Evolutionary conservation across 371 early-diverging fungal genomes (phyloP).

Genomic region (Mortierella sp.): DNA sequence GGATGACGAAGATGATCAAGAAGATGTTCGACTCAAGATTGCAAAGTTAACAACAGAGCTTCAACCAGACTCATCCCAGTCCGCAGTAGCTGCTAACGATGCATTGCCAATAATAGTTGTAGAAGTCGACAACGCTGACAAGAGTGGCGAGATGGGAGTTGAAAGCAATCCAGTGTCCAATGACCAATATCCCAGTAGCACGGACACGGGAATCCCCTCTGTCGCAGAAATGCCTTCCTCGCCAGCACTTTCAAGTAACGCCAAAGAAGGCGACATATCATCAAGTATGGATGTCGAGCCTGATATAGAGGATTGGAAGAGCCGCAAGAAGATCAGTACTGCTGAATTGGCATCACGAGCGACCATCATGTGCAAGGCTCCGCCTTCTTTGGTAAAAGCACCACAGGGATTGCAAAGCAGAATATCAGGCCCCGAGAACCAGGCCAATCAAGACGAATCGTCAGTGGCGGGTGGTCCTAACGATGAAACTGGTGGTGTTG

Average conservation of each 20-base stretch:
- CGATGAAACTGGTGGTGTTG: constrained; percentile 11
- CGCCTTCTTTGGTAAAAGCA: constrained; percentile 48
- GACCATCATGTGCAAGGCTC: constrained; percentile 43
- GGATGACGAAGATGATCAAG: constrained; percentile 18
- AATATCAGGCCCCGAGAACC: constrained; percentile 27
- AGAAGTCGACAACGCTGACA: not conserved
- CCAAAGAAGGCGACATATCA: constrained; percentile 5
- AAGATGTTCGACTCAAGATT: constrained; percentile 20
- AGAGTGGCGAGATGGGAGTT: not conserved
- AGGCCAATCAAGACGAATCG: constrained; percentile 1
- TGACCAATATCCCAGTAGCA: not conserved
- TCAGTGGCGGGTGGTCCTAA: not conserved
- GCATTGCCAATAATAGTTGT: not conserved
- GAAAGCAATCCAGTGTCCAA: not conserved
- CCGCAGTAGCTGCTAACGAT: not conserved
- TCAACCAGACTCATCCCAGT: not conserved
- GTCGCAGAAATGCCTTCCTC: constrained; percentile 15
- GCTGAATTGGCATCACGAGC: constrained; percentile 49
- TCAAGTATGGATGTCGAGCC: constrained; percentile 28
- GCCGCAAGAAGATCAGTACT: constrained; percentile 50
- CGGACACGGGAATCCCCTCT: not conserved
- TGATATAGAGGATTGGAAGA: constrained; percentile 49
- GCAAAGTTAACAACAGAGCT: constrained; percentile 6
- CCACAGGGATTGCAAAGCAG: constrained; percentile 40
- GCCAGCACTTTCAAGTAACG: constrained; percentile 15